These are phyloP conservation scores for Mucor racemosus DNA, from an alignment of 371 early-diverging fungal genomes.

Conservation along the genomic window DNA sequence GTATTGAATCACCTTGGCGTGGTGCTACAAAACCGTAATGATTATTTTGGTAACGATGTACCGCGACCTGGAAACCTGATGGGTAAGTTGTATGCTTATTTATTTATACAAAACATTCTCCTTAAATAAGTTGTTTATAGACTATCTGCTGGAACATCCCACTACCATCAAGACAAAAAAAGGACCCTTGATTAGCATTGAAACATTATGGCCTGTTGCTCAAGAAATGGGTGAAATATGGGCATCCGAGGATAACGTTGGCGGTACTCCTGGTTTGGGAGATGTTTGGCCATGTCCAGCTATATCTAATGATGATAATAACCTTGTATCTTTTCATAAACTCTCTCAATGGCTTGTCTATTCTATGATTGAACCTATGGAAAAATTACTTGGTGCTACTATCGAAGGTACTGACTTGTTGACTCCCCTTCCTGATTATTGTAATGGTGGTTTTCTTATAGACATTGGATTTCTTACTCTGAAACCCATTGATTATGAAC, in stretches of 20 bases:
- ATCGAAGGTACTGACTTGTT: slow-evolving; percentile 73
- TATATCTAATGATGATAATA: slow-evolving; percentile 12
- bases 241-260: slow-evolving; percentile 42
- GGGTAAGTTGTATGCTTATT: slow-evolving; percentile 48
- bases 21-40: slow-evolving; percentile 38
- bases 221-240: slow-evolving; percentile 52
- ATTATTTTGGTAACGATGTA: slow-evolving; percentile 53
- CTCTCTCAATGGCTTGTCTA: slow-evolving; percentile 95
- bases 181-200: slow-evolving; percentile 60
- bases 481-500: slow-evolving; percentile 47
- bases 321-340: slow-evolving; percentile 85
- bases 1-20: slow-evolving; percentile 76
- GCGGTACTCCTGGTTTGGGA: slow-evolving; percentile 63
- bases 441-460: slow-evolving; percentile 67
- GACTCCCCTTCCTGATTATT: slow-evolving; percentile 93
- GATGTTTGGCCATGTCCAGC: slow-evolving; percentile 83
- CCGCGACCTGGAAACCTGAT: slow-evolving; percentile 87
- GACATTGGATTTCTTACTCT: slow-evolving; percentile 53
- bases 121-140: not conserved
- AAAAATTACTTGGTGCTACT: slow-evolving; percentile 62
- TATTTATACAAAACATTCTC: not conserved
- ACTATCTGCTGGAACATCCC: slow-evolving; percentile 41
- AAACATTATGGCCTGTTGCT: slow-evolving; percentile 80
- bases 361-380: slow-evolving; percentile 87
- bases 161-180: slow-evolving; percentile 52